Conservation (phyloP, 2,329 filamentous ascomycete genomes). For the Madurella fahalii region DNA sequence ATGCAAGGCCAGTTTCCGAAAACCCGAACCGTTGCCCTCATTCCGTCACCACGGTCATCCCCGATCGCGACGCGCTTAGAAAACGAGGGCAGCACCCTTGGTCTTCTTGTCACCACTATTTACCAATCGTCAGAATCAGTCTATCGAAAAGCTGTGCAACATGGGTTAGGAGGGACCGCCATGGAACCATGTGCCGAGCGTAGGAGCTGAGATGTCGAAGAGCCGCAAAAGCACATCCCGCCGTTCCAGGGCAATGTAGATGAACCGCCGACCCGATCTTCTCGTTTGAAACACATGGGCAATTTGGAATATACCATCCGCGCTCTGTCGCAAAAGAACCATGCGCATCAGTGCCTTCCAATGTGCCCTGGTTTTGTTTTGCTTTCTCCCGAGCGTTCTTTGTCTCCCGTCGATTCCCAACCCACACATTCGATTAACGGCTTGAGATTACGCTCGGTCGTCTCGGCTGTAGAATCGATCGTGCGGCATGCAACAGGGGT, state of each 20-base stretch:
- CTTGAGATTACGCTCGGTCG: neutral
- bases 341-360: neutral
- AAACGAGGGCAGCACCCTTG: constrained; percentile 99
- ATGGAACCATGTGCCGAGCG: neutral
- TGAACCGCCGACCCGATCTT: neutral
- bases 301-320: neutral
- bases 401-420: neutral
- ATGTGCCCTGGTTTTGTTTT: neutral
- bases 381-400: too few species aligned
- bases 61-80: constrained; percentile 62
- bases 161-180: constrained; percentile 14
- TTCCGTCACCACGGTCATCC: constrained; percentile 20
- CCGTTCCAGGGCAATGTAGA: neutral
- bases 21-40: constrained; percentile 23
- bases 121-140: constrained; percentile 38
- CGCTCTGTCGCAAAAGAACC: neutral
- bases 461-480: neutral
- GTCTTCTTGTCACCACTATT: constrained; percentile 99
- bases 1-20: constrained; percentile 25
- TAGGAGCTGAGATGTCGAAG: neutral
- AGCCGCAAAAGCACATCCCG: neutral
- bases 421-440: neutral
- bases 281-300: neutral
- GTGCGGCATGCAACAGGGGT: neutral
- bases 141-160: neutral